Base-by-base conservation (phyloP, 352 stramenopile genomes). In the Achlya hypogyna region DNA sequence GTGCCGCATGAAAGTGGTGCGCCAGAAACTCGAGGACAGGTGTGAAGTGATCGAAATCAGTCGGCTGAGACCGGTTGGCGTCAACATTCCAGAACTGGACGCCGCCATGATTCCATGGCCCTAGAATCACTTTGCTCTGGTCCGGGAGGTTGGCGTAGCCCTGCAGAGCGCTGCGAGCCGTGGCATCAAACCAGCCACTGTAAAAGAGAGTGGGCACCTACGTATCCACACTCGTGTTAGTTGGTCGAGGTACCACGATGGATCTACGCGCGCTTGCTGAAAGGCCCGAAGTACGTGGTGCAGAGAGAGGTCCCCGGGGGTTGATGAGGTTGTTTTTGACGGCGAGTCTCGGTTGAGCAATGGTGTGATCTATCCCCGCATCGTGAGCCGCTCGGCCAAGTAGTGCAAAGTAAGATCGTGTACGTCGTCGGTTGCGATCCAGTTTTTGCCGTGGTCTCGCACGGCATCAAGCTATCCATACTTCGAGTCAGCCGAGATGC, bases 181-280 rank as follows among this genome's bases (percentile, higher is more conserved):
- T 64, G 20, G 45, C 32, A 20, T 64, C 54, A 25, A 35, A 64
- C 54, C 54, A 64, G 25, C 54, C 54, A 25, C 32, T 52, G 35
- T 64, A 64, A 29, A 52, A 64, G 31, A 64, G 54, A 22, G 47
- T 64, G 5, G 54, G 32, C 6, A 64, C 54, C 54, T 64, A 64
- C 29, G 16, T 35, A 40, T 32, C 16, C 16, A 22, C 49, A 28
- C 28, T 28, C 20, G 18, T 22, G 1, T 38, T 58, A 2, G 6
- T 4, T 23, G 10, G 23, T 38, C 12, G 22, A 28, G 10, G 38
- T 32, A 1, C 20, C 23, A n/a, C 25, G 27, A 38, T 25, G 45
- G 25, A 16, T 8, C 18, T 62, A 62, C 53, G 12, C 27, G 9
- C 31, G 53, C 29, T 18, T 28, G 32, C 52, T 64, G 22, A 12